A percentile compares a stretch with the other conserved stretches of the same genome.
Conservation (phyloP, 2,329 filamentous ascomycete species). For the Claviceps quebecensis region DNA sequence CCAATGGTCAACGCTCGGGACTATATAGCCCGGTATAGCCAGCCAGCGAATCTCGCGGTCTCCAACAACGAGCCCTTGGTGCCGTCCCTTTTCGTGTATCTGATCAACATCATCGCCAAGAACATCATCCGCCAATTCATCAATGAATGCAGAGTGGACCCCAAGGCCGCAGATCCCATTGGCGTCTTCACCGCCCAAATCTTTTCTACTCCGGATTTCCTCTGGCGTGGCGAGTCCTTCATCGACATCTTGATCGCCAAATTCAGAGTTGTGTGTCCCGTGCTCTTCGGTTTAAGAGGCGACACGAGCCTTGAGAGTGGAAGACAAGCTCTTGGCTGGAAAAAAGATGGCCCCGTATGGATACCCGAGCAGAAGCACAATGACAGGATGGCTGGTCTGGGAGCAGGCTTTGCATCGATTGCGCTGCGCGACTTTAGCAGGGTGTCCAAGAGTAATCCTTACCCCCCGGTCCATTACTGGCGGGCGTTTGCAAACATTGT, state of each 20-base stretch:
- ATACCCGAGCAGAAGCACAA: slow-evolving; percentile 59
- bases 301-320: slow-evolving; percentile 59
- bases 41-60: slow-evolving; percentile 31
- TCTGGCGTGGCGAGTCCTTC: slow-evolving; percentile 52
- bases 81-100: slow-evolving; percentile 56
- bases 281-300: slow-evolving; percentile 72
- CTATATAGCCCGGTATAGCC: slow-evolving; percentile 34
- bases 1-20: slow-evolving; percentile 38
- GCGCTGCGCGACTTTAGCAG: slow-evolving; percentile 70
- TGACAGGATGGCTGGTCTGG: slow-evolving; percentile 72
- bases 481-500: slow-evolving; percentile 58
- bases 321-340: slow-evolving; percentile 59
- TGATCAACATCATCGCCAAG: slow-evolving; percentile 66
- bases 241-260: slow-evolving; percentile 81
- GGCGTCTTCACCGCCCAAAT: slow-evolving; percentile 65
- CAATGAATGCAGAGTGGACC: slow-evolving; percentile 49
- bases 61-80: slow-evolving; percentile 38
- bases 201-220: slow-evolving; percentile 55
- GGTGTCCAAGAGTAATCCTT: slow-evolving; percentile 55
- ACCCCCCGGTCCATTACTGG: slow-evolving; percentile 75
- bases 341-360: slow-evolving; percentile 44
- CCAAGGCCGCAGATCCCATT: slow-evolving; percentile 58
- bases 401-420: slow-evolving; percentile 70
- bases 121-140: slow-evolving; percentile 55
- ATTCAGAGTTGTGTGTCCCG: slow-evolving; percentile 65